These are phyloP conservation scores for Ramichloridium luteum DNA, from an alignment of 2,329 filamentous ascomycete species.

Conservation along the genomic window DNA sequence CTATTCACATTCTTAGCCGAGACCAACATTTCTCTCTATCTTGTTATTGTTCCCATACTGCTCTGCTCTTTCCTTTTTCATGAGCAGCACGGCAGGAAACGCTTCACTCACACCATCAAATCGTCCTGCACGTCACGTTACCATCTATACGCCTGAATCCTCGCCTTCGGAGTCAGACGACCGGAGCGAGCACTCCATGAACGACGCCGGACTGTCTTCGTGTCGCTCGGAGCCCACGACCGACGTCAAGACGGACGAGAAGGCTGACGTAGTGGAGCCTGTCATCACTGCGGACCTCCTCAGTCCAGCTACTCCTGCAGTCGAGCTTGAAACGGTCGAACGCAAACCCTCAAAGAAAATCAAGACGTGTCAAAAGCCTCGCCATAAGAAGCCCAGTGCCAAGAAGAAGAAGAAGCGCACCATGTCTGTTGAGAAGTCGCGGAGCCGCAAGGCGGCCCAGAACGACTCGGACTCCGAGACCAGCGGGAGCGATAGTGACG, in stretches of 20 bases:
- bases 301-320: conserved; percentile 5
- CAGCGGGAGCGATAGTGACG: background rate
- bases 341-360: conserved; percentile 12
- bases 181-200: background rate
- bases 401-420: background rate
- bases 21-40: background rate
- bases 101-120: background rate
- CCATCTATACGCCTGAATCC: background rate
- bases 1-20: background rate
- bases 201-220: too few species aligned
- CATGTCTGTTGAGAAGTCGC: too few species aligned
- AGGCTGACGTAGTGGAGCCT: conserved; percentile 8
- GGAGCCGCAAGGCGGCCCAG: background rate
- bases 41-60: too few species aligned
- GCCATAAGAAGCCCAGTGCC: conserved; percentile 8
- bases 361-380: conserved; percentile 13
- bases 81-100: background rate
- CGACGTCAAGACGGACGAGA: conserved; percentile 18
- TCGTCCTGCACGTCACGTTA: background rate
- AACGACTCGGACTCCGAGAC: background rate
- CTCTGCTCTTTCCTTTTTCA: too few species aligned
- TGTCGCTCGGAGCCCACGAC: too few species aligned
- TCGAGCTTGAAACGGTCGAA: conserved; percentile 9
- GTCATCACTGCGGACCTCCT: conserved; percentile 4
- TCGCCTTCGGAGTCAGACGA: background rate